Evolutionary conservation across 108 stramenopile genomes (phyloP).

Genomic region (Cyclotella choctawhatcheeana): DNA sequence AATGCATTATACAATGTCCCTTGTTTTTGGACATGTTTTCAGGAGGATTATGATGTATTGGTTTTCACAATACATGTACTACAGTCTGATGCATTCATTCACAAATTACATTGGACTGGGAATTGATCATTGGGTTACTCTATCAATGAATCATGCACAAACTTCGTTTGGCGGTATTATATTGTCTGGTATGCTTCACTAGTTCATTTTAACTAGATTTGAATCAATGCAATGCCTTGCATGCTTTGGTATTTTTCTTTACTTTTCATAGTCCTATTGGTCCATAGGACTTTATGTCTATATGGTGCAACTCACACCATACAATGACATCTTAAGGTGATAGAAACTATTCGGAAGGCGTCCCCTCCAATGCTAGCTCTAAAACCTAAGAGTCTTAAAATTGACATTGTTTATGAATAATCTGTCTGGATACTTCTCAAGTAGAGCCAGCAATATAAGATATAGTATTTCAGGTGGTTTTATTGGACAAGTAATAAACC

Average conservation of each 20-base stretch:
- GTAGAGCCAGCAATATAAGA: constrained; percentile 6
- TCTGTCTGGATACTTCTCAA: constrained; percentile 1
- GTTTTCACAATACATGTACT: constrained; percentile 29
- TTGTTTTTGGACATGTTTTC: too few relatives aligned
- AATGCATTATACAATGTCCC: constrained; percentile 33
- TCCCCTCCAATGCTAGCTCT: too few relatives aligned
- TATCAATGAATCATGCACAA: constrained; percentile 54
- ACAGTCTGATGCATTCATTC: constrained; percentile 55
- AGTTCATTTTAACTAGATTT: too few relatives aligned
- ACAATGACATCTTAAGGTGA: too few relatives aligned
- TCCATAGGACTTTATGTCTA: too few relatives aligned
- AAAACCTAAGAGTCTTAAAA: too few relatives aligned
- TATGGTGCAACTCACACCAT: too few relatives aligned
- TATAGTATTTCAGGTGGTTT: neutral
- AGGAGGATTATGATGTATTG: constrained; percentile 23
- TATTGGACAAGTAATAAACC: neutral
- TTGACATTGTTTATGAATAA: neutral
- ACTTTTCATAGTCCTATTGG: too few relatives aligned
- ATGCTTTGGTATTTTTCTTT: too few relatives aligned
- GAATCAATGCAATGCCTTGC: too few relatives aligned
- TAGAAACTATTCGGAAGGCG: too few relatives aligned
- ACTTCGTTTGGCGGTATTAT: constrained; percentile 36
- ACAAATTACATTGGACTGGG: constrained; percentile 48
- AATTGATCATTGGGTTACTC: constrained; percentile 47
- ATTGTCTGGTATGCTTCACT: constrained; percentile 1